Evolutionary conservation across 2,329 filamentous ascomycete species (phyloP).

Genomic region (Fusarium pseudocircinatum): DNA sequence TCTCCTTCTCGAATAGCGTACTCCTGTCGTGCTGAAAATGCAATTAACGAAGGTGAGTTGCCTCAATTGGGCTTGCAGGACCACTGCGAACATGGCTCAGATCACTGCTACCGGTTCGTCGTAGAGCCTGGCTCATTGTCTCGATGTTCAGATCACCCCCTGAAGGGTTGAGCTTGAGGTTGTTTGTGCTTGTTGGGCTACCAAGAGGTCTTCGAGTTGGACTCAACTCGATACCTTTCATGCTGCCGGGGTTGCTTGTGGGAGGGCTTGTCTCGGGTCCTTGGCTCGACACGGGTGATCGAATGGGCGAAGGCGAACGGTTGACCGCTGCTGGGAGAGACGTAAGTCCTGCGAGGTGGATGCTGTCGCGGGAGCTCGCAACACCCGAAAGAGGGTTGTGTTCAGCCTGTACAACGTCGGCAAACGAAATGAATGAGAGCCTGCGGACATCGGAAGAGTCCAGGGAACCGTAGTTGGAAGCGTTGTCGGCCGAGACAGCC

Average conservation of each 20-base stretch:
- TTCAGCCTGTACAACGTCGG: slow-evolving; percentile 90
- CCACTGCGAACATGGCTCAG: slow-evolving; percentile 67
- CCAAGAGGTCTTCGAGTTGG: slow-evolving; percentile 68
- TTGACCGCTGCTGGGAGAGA: slow-evolving; percentile 65
- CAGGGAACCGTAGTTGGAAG: slow-evolving; percentile 79
- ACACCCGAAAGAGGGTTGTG: slow-evolving; percentile 67
- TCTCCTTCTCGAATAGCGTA: slow-evolving; percentile 3
- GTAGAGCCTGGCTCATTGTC: slow-evolving; percentile 90
- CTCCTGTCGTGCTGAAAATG: not conserved
- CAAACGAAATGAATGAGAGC: slow-evolving; percentile 95
- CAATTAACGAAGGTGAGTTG: slow-evolving; percentile 43
- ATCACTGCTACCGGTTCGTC: slow-evolving; percentile 86
- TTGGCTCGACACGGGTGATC: slow-evolving; percentile 80
- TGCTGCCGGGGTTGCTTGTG: slow-evolving; percentile 77
- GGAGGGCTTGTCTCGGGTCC: slow-evolving; percentile 75
- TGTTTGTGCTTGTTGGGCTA: slow-evolving; percentile 68
- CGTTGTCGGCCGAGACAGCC: slow-evolving; percentile 63
- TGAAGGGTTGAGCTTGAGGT: slow-evolving; percentile 52
- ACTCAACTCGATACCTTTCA: slow-evolving; percentile 78
- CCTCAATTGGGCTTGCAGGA: slow-evolving; percentile 67
- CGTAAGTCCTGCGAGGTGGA: slow-evolving; percentile 74
- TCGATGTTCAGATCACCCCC: slow-evolving; percentile 82
- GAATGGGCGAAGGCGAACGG: slow-evolving; percentile 81
- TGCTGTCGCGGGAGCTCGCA: slow-evolving; percentile 71
- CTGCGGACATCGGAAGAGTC: slow-evolving; percentile 81